Evolutionary conservation across 345 rosid genomes (phyloP).

Genomic region (Eucalyptus paniculata): DNA sequence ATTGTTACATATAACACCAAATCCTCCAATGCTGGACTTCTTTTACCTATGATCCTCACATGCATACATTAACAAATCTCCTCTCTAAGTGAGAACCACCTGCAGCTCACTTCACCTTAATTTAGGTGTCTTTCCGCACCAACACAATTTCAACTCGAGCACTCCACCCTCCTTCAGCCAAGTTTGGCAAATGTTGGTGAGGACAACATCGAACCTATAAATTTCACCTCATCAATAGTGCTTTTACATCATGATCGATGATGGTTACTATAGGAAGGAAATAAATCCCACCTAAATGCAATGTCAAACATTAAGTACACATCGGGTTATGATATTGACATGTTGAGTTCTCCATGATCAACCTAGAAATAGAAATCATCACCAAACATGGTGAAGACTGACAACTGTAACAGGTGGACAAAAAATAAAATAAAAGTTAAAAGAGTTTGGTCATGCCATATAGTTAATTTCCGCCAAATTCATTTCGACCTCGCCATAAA

Average conservation of each 20-base stretch:
- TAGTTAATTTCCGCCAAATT: not conserved
- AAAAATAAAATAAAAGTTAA: not conserved
- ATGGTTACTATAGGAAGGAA: not conserved
- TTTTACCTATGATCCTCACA: not conserved
- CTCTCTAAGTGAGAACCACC: not conserved
- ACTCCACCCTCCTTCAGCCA: not conserved
- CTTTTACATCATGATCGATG: not conserved
- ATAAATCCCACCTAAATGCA: not conserved
- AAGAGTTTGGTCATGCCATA: not conserved
- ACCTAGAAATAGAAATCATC: not conserved
- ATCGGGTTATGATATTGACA: not conserved
- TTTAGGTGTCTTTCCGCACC: not conserved
- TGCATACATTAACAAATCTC: not conserved
- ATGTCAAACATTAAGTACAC: not conserved
- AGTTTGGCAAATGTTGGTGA: not conserved
- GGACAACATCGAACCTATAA: not conserved
- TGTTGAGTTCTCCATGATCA: not conserved
- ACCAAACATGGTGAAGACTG: not conserved
- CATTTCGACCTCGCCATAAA: not conserved
- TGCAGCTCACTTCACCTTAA: not conserved
- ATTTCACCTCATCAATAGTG: not conserved
- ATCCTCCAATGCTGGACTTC: not conserved
- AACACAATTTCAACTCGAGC: not conserved
- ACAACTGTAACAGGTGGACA: not conserved
- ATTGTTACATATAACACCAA: too few relatives aligned